Conservation (phyloP, 768 basidiomycete genomes). For the Dendrothele bispora region DNA sequence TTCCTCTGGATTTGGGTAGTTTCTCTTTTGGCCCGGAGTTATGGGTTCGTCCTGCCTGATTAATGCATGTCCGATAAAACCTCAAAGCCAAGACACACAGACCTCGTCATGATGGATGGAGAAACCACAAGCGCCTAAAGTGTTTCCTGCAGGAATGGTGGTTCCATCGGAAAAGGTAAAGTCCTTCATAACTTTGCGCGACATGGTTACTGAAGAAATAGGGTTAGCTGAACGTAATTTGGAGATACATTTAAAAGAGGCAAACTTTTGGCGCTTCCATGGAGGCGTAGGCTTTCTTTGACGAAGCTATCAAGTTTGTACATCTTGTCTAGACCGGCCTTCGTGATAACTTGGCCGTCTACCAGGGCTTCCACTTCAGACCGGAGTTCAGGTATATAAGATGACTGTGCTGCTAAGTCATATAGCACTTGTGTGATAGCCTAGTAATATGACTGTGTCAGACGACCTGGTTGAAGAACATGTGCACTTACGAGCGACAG, state of each 20-base stretch:
- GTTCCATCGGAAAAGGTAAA: slow-evolving; percentile 36
- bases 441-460: background rate
- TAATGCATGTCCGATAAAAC: too few species aligned
- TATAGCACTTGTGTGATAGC: slow-evolving; percentile 17
- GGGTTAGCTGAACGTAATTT: background rate
- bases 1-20: slow-evolving; percentile 9
- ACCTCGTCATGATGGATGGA: slow-evolving; percentile 29
- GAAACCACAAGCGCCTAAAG: slow-evolving; percentile 16
- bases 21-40: slow-evolving; percentile 8
- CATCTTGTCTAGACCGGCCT: slow-evolving; percentile 27
- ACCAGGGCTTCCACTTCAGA: slow-evolving; percentile 21
- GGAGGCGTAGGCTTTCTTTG: slow-evolving; percentile 19
- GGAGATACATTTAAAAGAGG: slow-evolving; percentile 11
- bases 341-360: slow-evolving; percentile 28
- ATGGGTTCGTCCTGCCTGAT: background rate
- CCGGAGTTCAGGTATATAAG: slow-evolving; percentile 17
- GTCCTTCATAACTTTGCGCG: slow-evolving; percentile 27
- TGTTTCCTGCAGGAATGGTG: slow-evolving; percentile 28
- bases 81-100: slow-evolving; percentile 10
- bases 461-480: background rate
- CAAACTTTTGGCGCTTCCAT: background rate
- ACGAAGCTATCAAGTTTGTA: slow-evolving; percentile 35
- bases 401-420: slow-evolving; percentile 17
- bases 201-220: slow-evolving; percentile 10
- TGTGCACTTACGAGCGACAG: background rate